Base-by-base conservation (phyloP, 2,329 filamentous ascomycete species). In the Hymenoscyphus albidus region DNA sequence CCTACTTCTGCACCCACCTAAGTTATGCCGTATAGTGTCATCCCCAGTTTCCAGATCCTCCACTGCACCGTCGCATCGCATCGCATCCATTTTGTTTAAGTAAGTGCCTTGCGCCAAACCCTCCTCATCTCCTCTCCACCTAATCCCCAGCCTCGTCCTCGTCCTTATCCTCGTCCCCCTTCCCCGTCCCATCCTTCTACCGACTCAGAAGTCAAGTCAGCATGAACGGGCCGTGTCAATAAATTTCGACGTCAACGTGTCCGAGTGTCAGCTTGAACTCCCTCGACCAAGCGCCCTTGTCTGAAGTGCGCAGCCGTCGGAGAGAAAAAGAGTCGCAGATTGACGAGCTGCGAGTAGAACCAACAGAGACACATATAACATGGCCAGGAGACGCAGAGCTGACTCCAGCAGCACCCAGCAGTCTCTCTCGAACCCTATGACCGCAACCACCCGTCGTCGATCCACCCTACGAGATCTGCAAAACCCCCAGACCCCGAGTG, bases 371-470 rank as follows among this genome's bases (percentile, higher is more conserved):
- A 27, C 22, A 54, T 27, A 22, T 54, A 54, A 57, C 68, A 76
- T 74, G 75, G 74, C 73, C 64, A 71, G 71, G 70, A 73, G 71
- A 74, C 71, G 72, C 70, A 75, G 71, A 72, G 68, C 73, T 73
- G 72, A 76, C 70, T 69, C 68, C 64, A 67, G 70, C 68, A 74
- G 72, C 67, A 73, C 72, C 70, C 74, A 75, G 71, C 73, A 71
- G 14, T 13, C 31, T 16, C 73, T 72, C 18, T 35, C 31, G 16
- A 22, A 32, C 31, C 71, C 48, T 66, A 67, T 71, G 64, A 81
- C 81, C 79, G 78, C 77, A 73, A 73, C 72, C 67, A 73, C 78
- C 64, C 77, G 80, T 69, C 77, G 80, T 75, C 79, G 80, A 69
- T 78, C 80, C 68, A 78, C 76, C 66, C 71, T 80, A 66, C 79